Percentiles rank a stretch among this genome's conserved stretches.
Evolutionary conservation across 768 basidiomycete genomes (phyloP).

Genomic region (Favolaschia claudopus): DNA sequence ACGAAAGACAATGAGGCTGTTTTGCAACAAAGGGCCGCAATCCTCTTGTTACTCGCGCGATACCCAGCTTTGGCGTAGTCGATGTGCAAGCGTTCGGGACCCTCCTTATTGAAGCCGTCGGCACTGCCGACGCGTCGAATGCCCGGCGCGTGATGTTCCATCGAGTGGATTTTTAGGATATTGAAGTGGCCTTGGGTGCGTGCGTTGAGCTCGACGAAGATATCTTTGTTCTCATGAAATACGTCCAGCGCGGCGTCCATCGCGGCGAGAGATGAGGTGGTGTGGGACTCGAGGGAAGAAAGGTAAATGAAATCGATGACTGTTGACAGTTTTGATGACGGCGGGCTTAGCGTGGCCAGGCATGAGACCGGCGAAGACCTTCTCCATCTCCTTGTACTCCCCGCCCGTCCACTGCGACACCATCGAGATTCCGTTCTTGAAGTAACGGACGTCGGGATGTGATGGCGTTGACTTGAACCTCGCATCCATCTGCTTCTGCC

Average conservation of each 20-base stretch:
- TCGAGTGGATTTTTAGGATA: constrained; percentile 40
- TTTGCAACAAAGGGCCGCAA: too few relatives aligned
- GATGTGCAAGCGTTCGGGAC: constrained; percentile 43
- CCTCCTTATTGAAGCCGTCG: constrained; percentile 40
- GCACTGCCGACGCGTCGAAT: too few relatives aligned
- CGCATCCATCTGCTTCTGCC: constrained; percentile 41
- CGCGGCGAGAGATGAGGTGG: constrained; percentile 16
- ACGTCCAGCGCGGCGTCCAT: constrained; percentile 23
- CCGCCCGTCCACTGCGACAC: constrained; percentile 44
- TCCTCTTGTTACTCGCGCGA: constrained; percentile 26
- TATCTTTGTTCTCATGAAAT: constrained; percentile 32
- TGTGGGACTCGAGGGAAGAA: constrained; percentile 27
- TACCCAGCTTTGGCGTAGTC: constrained; percentile 42
- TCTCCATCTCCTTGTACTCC: constrained; percentile 39
- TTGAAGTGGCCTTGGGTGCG: constrained; percentile 34
- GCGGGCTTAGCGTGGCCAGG: constrained; percentile 33
- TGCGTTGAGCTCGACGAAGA: constrained; percentile 31
- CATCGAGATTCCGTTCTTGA: constrained; percentile 41
- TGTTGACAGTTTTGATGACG: constrained; percentile 35
- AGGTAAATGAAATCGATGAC: constrained; percentile 33
- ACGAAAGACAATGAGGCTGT: too few relatives aligned
- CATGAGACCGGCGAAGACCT: constrained; percentile 35
- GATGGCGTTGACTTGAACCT: constrained; percentile 39
- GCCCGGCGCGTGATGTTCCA: constrained; percentile 37
- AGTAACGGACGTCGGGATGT: constrained; percentile 37